phyloP scores from a whole-genome alignment of 2,329 filamentous ascomycete species.

The Lachnellula hyalina region DNA sequence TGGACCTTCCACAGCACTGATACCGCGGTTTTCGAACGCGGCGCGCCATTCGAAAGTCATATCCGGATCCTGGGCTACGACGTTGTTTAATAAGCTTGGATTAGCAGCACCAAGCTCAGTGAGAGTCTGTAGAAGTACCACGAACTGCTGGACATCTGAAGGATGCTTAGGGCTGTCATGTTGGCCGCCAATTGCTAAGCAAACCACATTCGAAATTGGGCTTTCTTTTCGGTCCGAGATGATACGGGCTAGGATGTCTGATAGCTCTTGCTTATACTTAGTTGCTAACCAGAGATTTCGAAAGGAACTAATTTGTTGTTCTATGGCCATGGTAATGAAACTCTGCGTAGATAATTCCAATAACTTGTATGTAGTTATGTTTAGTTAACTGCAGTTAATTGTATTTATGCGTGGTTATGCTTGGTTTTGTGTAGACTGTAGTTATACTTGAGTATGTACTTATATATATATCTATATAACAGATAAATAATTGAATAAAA shows the following conservation, averaged over 20 bases:
- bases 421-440: too few species aligned
- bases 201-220: slow-evolving; percentile 1
- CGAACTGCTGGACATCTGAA: not conserved
- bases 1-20: not conserved
- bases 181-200: not conserved
- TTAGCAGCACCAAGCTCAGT: not conserved
- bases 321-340: too few species aligned
- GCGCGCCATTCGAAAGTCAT: not conserved
- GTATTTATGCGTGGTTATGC: too few species aligned
- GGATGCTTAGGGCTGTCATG: not conserved
- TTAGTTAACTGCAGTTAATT: too few species aligned
- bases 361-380: too few species aligned
- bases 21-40: not conserved
- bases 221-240: slow-evolving; percentile 1
- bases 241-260: not conserved
- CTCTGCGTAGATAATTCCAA: too few species aligned
- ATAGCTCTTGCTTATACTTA: not conserved
- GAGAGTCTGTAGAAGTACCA: slow-evolving; percentile 3
- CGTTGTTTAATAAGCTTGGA: not conserved
- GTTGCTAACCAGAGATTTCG: too few species aligned
- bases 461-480: too few species aligned
- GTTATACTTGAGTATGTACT: too few species aligned
- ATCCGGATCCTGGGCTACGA: not conserved
- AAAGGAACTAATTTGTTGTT: too few species aligned
- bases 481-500: too few species aligned